Evolutionary conservation across 1,139 yeast species (phyloP), one percentile per base, ranked within the genome.

Genomic region (Lodderomyces theae): DNA sequence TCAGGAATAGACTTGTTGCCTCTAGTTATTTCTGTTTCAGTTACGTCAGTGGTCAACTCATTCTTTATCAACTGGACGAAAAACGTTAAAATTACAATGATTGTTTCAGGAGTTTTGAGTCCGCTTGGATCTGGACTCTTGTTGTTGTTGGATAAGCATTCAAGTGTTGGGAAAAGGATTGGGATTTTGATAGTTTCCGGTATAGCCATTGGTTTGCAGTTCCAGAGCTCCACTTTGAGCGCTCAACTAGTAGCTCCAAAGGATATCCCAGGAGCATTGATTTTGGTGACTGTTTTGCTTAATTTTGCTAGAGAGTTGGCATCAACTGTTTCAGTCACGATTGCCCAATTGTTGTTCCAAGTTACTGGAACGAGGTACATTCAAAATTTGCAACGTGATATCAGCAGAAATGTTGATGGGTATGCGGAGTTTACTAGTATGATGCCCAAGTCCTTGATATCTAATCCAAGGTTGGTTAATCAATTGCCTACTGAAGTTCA

Each of bases 1-100:
- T 76, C 87, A 1, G 86, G 88, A 28, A 61, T 81, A 32, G 75
- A 75, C 47, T 56, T 80, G 47, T 57, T 82, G 23, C 83, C 87
- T 1, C 50, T 72, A 48, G 69, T 81, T 34, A 56, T 82, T 24
- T 60, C 82, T 1, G 73, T 79, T 4, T 70, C 82, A 4, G 32
- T 80, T 4, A 48, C 77, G 1, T 71, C 82, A 1, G 58, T 75
- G 1, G 32, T 57, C 11, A 65, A 69, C 30, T 86, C 86, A 22
- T 48, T 72, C 1, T 48, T 71, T 35, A 66, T 80, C 46, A 62
- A 72, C 36, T 64, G 58, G 46, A 66, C 79, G 2, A 68, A 82
- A 31, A 54, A 57, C 32, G 70, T 79, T 42, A 80, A 80, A 52
- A 64, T 77, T 10, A 58, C 74, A 13, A 66, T 73, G 44, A 40